These are phyloP conservation scores for Tephrocybe sp. DNA, from an alignment of 768 basidiomycete species.

Conservation along the genomic window DNA sequence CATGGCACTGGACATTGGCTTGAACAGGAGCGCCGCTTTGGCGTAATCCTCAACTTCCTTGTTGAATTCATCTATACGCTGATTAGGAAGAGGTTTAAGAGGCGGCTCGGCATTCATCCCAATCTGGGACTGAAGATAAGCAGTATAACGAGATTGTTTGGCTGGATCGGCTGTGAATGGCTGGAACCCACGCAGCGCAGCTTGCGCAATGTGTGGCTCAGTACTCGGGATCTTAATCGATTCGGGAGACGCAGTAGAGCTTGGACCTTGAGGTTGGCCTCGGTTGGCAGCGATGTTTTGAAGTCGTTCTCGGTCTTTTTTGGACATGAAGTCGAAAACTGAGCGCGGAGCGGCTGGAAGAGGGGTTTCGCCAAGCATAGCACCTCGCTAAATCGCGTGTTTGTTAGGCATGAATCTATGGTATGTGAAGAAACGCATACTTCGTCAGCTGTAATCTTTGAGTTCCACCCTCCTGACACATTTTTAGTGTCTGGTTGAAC, in stretches of 20 bases:
- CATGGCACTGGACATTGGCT: constrained; percentile 90
- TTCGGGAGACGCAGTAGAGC: constrained; percentile 25
- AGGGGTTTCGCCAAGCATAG: constrained; percentile 78
- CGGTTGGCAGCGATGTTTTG: constrained; percentile 48
- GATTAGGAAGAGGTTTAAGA: constrained; percentile 50
- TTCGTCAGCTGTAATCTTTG: constrained; percentile 64
- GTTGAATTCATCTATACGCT: constrained; percentile 67
- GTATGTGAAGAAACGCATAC: constrained; percentile 36
- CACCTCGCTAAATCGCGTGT: constrained; percentile 63
- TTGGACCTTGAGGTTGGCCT: constrained; percentile 14
- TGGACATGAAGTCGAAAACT: constrained; percentile 92
- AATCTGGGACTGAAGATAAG: constrained; percentile 77
- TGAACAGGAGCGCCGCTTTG: constrained; percentile 86
- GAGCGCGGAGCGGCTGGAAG: constrained; percentile 71
- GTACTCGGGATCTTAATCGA: constrained; percentile 46
- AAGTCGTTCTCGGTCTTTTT: constrained; percentile 87
- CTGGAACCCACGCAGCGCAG: constrained; percentile 86
- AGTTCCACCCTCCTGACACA: constrained; percentile 51
- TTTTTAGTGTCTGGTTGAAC: constrained; percentile 22
- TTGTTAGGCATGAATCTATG: constrained; percentile 3
- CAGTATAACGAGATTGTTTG: constrained; percentile 84
- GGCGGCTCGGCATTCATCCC: constrained; percentile 44
- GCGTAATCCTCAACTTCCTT: constrained; percentile 86
- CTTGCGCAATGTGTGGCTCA: constrained; percentile 79
- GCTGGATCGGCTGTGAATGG: constrained; percentile 75